Conservation (phyloP, 352 stramenopile genomes). For the Thalassiosira livingstoniorum region DNA sequence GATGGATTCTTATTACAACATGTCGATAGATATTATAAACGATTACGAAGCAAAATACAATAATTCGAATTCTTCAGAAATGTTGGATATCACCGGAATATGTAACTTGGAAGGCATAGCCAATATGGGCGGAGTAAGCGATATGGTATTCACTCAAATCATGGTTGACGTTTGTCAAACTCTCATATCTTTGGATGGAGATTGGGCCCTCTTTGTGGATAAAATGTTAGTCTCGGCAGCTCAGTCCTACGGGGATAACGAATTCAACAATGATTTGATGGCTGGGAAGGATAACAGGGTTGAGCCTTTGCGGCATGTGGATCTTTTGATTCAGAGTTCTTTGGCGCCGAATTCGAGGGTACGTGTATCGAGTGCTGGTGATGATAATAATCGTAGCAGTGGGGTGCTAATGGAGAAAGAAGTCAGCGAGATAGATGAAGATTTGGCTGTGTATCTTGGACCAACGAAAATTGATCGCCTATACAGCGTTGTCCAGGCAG, state of each 20-base stretch:
- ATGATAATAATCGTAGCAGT: neutral
- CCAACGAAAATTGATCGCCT: conserved; percentile 8
- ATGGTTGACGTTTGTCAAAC: conserved; percentile 17
- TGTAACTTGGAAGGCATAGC: neutral
- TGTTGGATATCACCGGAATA: no score
- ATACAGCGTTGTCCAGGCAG: conserved; percentile 25
- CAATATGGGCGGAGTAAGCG: neutral
- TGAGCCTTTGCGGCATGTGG: conserved; percentile 15
- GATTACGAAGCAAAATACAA: neutral
- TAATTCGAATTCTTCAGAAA: conserved; percentile 5
- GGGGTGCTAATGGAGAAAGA: no score
- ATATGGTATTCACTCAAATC: neutral
- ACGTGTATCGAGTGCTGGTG: neutral
- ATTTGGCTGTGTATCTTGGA: conserved; percentile 17
- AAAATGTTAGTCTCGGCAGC: conserved; percentile 30
- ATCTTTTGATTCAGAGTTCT: conserved; percentile 38
- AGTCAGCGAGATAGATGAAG: no score
- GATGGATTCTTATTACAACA: conserved; percentile 48
- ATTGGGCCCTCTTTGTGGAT: conserved; percentile 41
- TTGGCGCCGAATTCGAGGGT: conserved; percentile 33
- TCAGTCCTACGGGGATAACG: conserved; percentile 33
- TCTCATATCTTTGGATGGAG: conserved; percentile 13
- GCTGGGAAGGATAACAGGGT: conserved; percentile 24
- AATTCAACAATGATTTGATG: conserved; percentile 6
- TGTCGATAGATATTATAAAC: conserved; percentile 8